Evolutionary conservation across 1,139 yeast genomes (phyloP).

Genomic region (Hemisphaericaspora xylofermentans): DNA sequence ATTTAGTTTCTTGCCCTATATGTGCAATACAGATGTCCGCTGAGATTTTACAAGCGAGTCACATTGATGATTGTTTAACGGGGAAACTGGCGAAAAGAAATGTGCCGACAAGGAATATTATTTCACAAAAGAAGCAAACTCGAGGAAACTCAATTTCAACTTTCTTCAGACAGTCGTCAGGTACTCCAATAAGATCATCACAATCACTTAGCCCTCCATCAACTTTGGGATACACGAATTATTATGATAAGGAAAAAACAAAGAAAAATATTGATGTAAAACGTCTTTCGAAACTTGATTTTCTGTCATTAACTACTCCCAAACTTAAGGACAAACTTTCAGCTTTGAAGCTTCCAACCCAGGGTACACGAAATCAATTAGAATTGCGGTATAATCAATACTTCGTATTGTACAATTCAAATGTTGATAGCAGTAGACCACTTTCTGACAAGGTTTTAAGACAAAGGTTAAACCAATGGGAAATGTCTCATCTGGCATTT

Average conservation of each 20-base stretch:
- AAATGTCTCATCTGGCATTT: conserved; percentile 45
- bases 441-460: conserved; percentile 53
- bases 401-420: conserved; percentile 78
- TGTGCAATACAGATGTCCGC: conserved; percentile 61
- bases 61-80: conserved; percentile 67
- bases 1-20: conserved; percentile 65
- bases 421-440: conserved; percentile 75
- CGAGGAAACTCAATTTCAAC: conserved; percentile 26
- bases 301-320: conserved; percentile 55
- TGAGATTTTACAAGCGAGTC: conserved; percentile 57
- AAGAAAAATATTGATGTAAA: conserved; percentile 27
- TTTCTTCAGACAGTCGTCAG: conserved; percentile 27
- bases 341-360: conserved; percentile 53
- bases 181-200: conserved; percentile 6
- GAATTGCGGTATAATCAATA: conserved; percentile 78
- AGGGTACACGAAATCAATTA: conserved; percentile 63
- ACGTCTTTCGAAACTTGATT: conserved; percentile 61
- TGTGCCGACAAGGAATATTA: conserved; percentile 3
- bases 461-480: conserved; percentile 69
- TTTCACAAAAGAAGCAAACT: conserved; percentile 10
- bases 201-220: conserved; percentile 5
- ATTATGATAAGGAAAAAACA: conserved; percentile 31
- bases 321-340: conserved; percentile 62
- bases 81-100: conserved; percentile 19
- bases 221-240: conserved; percentile 25